Base-by-base conservation (phyloP, 352 stramenopile genomes). In the Nothophytophthora sp. region DNA sequence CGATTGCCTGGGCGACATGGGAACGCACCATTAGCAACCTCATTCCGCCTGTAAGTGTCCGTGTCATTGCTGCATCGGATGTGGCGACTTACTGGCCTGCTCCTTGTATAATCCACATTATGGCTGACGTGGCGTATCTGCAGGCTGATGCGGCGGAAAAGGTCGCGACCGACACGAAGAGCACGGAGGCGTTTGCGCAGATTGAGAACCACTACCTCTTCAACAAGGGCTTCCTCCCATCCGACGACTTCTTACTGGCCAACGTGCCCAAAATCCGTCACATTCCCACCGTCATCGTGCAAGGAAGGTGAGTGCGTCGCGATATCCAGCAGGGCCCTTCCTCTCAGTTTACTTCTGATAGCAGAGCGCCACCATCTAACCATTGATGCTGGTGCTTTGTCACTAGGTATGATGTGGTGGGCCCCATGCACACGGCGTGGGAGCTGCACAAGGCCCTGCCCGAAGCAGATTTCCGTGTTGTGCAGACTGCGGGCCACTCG, bases 141-240 rank as follows among this genome's bases (percentile, higher is more conserved):
- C 19, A 82, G 74, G 33, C 65, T 9, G 67, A 94, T 52, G 73
- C 77, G 1, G 74, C 66, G 16, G 69, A 79, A 27, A 90, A 91
- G 70, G 89, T 79, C 32, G 92, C 88, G 73, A 70, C 60, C 27
- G 80, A 96, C 35, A 60, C 67, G 23, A 82, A 85, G 55, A 96
- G 96, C 52, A 80, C 88, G 7, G 77, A 96, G 54, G 86, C 91
- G 2, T 97, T 97, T 59, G 90, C 89, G 23, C 81, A 90, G 36
- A 97, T 98, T 53, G 91, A 98, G 69, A 96, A 95, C 73, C 90
- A 97, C 59, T 98, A 95, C 65, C 97, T 97, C 24, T 63, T 90
- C 32, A 82, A 97, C 70, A 81, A 89, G 38, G 91, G 86, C 18
- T 98, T 96, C 67, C 96, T 98, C 63, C 79, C 86, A 6, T 75